phyloP scores from a whole-genome alignment of 768 basidiomycete genomes.

The Phallus indusiatus region DNA sequence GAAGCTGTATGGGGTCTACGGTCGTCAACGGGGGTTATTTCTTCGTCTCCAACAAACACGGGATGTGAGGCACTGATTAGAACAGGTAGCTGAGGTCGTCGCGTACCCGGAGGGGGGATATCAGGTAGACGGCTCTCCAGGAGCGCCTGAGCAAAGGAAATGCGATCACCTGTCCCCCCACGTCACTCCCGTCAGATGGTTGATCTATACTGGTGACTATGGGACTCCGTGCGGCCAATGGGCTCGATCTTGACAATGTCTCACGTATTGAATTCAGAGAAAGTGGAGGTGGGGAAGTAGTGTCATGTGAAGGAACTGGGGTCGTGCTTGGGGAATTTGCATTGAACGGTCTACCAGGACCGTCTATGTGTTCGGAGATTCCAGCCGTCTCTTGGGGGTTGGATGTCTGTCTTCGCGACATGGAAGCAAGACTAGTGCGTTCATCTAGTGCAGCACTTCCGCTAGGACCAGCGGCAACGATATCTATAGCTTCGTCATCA shows the following conservation, averaged over 20 bases:
- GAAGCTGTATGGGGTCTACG: slow-evolving; percentile 33
- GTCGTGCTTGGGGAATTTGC: slow-evolving; percentile 47
- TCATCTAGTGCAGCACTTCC: slow-evolving; percentile 79
- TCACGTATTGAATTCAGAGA: slow-evolving; percentile 59
- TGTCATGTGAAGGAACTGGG: slow-evolving; percentile 19
- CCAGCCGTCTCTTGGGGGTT: background rate
- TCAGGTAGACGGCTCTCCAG: slow-evolving; percentile 73
- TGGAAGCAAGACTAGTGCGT: slow-evolving; percentile 48
- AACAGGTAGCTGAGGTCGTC: slow-evolving; percentile 59
- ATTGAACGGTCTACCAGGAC: slow-evolving; percentile 47
- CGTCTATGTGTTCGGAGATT: background rate
- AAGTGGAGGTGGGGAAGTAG: slow-evolving; percentile 45
- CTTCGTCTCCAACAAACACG: slow-evolving; percentile 31
- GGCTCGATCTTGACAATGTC: slow-evolving; percentile 44
- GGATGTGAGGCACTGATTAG: slow-evolving; percentile 41
- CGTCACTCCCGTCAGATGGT: slow-evolving; percentile 33
- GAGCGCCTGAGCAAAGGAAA: slow-evolving; percentile 65
- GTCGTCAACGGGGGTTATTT: slow-evolving; percentile 16
- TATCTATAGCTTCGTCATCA: slow-evolving; percentile 80
- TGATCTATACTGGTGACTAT: slow-evolving; percentile 15
- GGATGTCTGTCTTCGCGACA: slow-evolving; percentile 1
- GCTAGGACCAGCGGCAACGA: slow-evolving; percentile 72
- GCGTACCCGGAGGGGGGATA: slow-evolving; percentile 60
- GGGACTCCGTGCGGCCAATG: slow-evolving; percentile 16
- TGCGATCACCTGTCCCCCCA: slow-evolving; percentile 54